Evolutionary conservation across 305 asterid genomes (phyloP), one percentile per base, ranked within the genome.

Genomic region (Fraxinus latifolia): DNA sequence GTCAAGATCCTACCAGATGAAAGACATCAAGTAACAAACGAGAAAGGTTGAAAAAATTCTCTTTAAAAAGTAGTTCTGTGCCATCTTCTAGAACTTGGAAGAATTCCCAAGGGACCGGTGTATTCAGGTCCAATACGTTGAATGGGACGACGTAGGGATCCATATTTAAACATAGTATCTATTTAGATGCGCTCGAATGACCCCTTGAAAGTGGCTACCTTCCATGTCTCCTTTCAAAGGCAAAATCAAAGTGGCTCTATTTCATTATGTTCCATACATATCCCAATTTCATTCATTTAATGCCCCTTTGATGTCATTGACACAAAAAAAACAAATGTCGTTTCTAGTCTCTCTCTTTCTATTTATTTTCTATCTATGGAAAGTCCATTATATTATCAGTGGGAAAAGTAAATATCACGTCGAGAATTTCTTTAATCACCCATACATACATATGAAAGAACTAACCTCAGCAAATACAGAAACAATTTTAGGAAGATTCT

Each of bases 381-480:
- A 39, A 8, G 47, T 39, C 8, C 11, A 58, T 58, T 58, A 58
- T 58, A 21, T 21, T 58, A 58, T 6, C 12, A 19, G 68, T 12
- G 25, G 68, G 7, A 58, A 17, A 19, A 19, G 27, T 5, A n/a
- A 58, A 7, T 5, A 19, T 7, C 5, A 19, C 0, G 29, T n/a
- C 68, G 12, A 58, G 27, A 58, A 19, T 7, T n/a, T 58, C 68
- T 19, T 58, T 58, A 0, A 3, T 55, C 11, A 0, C 67, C 65
- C 27, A 55, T n/a, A 55, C 11, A 55, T 55, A 11, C 3, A 19
- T 5, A 17, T 5, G 14, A 58, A 58, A 77, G 15, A 37, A 86
- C 95, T 81, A 84, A 93, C 98, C 96, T 94, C 98, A n/a, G 96
- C 95, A 88, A 94, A 94, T 36, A 94, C 96, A 32, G 91, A 89